Evolutionary conservation across 1,284 basidiomycete species (phyloP), one percentile per base, ranked within the genome.

Genomic region (Rhodotorula sp.): DNA sequence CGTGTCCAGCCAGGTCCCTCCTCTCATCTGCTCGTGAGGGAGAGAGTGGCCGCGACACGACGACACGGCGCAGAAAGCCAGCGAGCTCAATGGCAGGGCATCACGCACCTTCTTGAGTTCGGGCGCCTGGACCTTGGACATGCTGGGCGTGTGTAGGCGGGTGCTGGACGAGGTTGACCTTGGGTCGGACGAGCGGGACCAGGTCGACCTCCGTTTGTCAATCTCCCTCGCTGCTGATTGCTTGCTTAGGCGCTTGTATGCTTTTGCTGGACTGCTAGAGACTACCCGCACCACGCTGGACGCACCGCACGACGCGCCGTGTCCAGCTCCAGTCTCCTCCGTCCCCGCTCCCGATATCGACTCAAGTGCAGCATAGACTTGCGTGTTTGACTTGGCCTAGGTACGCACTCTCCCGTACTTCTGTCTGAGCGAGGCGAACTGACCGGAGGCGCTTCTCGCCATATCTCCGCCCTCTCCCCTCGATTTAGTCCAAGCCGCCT

Each of bases 81-180:
- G 47, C 26, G 44, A n/a, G n/a, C n/a, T 4, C 3, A 56, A 11
- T 5, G 22, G 54, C 40, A 40, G 24, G 54, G 10, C 22, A 51
- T 5, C 24, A 30, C 65, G 24, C 6, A 75, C 73, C 73, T 75
- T 75, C 58, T 73, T 75, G 50, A 75, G 67, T 54, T 75, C 73
- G 37, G 73, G 73, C 51, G 69, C 52, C 28, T 64, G 46, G 34
- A 70, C 67, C 57, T 75, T 75, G 37, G 67, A 69, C 73, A 71
- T 71, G 15, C 3, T 57, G 44, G 15, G 7, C 8, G n/a, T 34
- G 31, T 2, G 30, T 46, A n/a, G 31, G 48, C 11, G 3, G 50
- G 59, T 44, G 40, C 22, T 16, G 31, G 16, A 47, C 31, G n/a
- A 22, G 31, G 40, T 54, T 18, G 46, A 44, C 40, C 40, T 44